These are phyloP conservation scores for Erysiphe neolycopersici DNA, from an alignment of 2,329 filamentous ascomycete species.

Conservation along the genomic window DNA sequence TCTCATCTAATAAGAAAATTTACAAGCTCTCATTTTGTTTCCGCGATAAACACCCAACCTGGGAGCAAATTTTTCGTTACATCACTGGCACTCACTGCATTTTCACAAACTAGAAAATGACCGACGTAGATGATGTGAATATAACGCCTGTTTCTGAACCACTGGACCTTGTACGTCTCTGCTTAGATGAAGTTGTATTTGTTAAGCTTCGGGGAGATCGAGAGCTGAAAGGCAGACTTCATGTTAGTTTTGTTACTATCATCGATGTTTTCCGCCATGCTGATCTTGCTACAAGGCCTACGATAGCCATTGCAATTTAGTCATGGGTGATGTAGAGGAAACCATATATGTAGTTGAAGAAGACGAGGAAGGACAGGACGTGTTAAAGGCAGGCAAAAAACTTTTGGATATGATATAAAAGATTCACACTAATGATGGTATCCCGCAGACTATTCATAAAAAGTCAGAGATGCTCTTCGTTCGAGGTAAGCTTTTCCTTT, in stretches of 20 bases:
- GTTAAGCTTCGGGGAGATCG: conserved; percentile 91
- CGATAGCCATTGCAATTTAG: conserved; percentile 92
- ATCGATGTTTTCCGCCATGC: not conserved
- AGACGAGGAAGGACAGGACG: conserved; percentile 53
- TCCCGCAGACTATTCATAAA: conserved; percentile 58
- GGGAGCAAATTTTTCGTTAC: no score
- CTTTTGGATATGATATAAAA: not conserved
- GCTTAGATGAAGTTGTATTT: conserved; percentile 86
- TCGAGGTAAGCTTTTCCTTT: no score
- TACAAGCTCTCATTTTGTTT: no score
- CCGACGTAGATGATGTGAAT: conserved; percentile 51
- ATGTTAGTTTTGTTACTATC: conserved; percentile 30
- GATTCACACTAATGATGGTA: not conserved
- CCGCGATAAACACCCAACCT: no score
- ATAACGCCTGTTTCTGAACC: conserved; percentile 56
- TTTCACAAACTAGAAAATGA: conserved; percentile 26
- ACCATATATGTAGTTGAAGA: conserved; percentile 88
- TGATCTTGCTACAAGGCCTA: conserved; percentile 40
- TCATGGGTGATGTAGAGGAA: conserved; percentile 89
- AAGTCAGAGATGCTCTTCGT: conserved; percentile 71
- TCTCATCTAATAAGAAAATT: no score
- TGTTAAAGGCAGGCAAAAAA: conserved; percentile 32
- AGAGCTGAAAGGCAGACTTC: conserved; percentile 80
- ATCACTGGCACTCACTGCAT: not conserved
- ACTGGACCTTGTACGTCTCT: conserved; percentile 80